phyloP scores from a whole-genome alignment of 768 basidiomycete species.

The Trametes sanguinea region DNA sequence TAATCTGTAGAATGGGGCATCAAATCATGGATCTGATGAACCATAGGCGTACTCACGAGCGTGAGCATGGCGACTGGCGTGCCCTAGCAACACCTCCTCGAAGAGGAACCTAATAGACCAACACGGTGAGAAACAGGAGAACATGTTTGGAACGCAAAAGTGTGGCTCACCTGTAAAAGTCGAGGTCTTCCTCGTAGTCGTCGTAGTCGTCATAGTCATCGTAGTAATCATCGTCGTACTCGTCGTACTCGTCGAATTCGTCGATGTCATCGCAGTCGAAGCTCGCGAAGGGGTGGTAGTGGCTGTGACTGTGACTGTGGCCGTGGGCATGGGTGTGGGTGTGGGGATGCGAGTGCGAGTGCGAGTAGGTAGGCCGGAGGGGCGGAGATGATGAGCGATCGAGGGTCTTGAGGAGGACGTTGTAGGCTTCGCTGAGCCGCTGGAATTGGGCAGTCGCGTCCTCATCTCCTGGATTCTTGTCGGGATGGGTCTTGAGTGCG shows the following conservation, averaged over 20 bases:
- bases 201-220: constrained; percentile 27
- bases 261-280: constrained; percentile 40
- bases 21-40: too few species aligned
- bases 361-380: constrained; percentile 22
- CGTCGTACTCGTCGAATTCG: constrained; percentile 35
- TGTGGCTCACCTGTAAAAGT: constrained; percentile 48
- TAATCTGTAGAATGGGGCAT: background rate
- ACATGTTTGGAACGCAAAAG: background rate
- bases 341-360: constrained; percentile 8
- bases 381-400: constrained; percentile 39
- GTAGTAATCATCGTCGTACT: constrained; percentile 35
- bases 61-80: constrained; percentile 30
- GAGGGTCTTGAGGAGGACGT: constrained; percentile 56
- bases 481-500: constrained; percentile 71
- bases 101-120: constrained; percentile 45
- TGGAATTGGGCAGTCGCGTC: constrained; percentile 73
- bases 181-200: constrained; percentile 36
- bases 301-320: constrained; percentile 37
- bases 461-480: constrained; percentile 70
- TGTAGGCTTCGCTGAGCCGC: constrained; percentile 67
- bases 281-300: constrained; percentile 35
- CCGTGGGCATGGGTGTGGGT: constrained; percentile 38
- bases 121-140: background rate
- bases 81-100: constrained; percentile 45
- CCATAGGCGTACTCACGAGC: constrained; percentile 9